phyloP scores from a whole-genome alignment of 2,329 filamentous ascomycete species.

The Monilinia fructigena region DNA sequence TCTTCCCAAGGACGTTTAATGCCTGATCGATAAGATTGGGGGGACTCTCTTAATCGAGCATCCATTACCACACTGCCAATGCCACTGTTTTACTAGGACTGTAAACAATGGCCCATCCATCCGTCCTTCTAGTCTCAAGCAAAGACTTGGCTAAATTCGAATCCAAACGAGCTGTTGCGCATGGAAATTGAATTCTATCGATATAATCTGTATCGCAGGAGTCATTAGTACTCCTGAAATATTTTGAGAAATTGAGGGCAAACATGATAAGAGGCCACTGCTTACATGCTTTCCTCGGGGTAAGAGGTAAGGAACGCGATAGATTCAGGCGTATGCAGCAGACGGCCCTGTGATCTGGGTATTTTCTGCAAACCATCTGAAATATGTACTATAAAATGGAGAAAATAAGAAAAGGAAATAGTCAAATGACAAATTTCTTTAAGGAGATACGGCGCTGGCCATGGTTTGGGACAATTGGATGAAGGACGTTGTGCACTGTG shows the following conservation, averaged over 20 bases:
- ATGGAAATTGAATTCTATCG: neutral
- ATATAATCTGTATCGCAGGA: constrained; percentile 4
- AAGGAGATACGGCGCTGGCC: constrained; percentile 13
- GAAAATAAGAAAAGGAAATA: constrained; percentile 15
- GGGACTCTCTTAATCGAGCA: constrained; percentile 35
- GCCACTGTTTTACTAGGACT: constrained; percentile 33
- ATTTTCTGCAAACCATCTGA: constrained; percentile 22
- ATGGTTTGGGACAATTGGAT: constrained; percentile 14
- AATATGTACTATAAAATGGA: constrained; percentile 14
- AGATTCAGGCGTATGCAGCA: constrained; percentile 24
- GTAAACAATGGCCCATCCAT: constrained; percentile 33
- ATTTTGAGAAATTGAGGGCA: neutral
- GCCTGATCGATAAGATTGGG: constrained; percentile 34
- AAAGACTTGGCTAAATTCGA: neutral
- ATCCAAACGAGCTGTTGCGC: neutral
- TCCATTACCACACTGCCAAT: constrained; percentile 35
- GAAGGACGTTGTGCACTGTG: constrained; percentile 27
- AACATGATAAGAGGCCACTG: constrained; percentile 23
- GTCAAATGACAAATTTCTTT: constrained; percentile 21
- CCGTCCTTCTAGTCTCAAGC: constrained; percentile 39
- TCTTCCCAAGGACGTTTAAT: constrained; percentile 39
- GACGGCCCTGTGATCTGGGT: constrained; percentile 24
- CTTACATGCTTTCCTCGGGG: constrained; percentile 31
- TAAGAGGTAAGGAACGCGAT: constrained; percentile 18
- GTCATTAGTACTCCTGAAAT: constrained; percentile 5